Conservation (phyloP, 306 rosid species). For the Rosa chinensis region DNA sequence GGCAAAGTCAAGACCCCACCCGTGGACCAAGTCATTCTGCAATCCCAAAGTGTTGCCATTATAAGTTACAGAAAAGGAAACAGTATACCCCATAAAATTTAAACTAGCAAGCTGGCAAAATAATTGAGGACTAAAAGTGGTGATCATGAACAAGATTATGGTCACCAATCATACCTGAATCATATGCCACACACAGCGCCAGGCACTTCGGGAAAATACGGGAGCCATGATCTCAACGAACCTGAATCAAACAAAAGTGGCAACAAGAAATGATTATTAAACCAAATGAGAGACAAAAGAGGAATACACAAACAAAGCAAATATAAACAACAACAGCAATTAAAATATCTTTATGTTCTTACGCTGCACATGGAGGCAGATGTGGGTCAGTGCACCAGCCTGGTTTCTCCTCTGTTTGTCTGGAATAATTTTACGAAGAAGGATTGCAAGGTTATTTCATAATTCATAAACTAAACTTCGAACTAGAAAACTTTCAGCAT, state of each 20-base stretch:
- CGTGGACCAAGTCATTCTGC: constrained; percentile 97
- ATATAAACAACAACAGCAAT: constrained; percentile 4
- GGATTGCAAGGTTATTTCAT: constrained; percentile 5
- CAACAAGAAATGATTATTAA: neutral
- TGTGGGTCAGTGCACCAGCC: constrained; percentile 97
- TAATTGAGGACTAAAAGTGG: constrained; percentile 10
- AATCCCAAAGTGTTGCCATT: constrained; percentile 16
- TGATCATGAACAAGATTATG: constrained; percentile 10
- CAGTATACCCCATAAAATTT: neutral
- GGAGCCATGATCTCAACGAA: constrained; percentile 99
- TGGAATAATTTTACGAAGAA: constrained; percentile 32
- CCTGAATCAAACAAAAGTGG: constrained; percentile 40
- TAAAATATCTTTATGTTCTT: constrained; percentile 29
- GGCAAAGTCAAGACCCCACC: constrained; percentile 98
- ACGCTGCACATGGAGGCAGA: constrained; percentile 99
- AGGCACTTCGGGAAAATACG: constrained; percentile 92
- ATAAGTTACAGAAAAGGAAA: neutral
- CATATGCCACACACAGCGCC: constrained; percentile 99
- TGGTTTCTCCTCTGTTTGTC: constrained; percentile 80
- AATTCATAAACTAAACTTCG: neutral
- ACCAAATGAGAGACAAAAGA: constrained; percentile 16
- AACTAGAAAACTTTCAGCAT: neutral
- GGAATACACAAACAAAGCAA: constrained; percentile 3
- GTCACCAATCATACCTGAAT: constrained; percentile 58
- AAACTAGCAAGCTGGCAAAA: constrained; percentile 9